These are phyloP conservation scores for Acidiella bohemica DNA, from an alignment of 495 filamentous ascomycete species.

Conservation along the genomic window DNA sequence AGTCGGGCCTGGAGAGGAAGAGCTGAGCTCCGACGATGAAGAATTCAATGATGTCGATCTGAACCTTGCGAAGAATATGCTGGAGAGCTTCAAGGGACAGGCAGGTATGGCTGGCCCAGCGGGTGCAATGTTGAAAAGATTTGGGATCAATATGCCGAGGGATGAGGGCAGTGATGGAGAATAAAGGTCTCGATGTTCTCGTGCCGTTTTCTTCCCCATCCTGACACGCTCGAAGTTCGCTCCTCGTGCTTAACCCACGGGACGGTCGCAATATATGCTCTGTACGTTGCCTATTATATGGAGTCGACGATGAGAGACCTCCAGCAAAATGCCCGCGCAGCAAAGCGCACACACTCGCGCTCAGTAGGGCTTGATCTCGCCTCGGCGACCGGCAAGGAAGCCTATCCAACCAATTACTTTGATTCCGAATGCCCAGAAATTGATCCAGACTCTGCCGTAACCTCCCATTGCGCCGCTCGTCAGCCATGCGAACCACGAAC, in stretches of 20 bases:
- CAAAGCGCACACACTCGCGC: too few species aligned
- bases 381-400: neutral
- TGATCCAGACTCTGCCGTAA: neutral
- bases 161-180: too few species aligned
- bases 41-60: constrained; percentile 62
- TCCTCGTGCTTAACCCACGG: too few species aligned
- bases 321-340: too few species aligned
- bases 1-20: constrained; percentile 19
- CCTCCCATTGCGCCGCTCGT: constrained; percentile 1
- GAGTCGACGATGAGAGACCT: too few species aligned
- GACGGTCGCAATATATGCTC: too few species aligned
- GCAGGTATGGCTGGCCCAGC: constrained; percentile 71
- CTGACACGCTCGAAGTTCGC: too few species aligned
- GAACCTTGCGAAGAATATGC: constrained; percentile 75
- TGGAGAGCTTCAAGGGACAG: constrained; percentile 87
- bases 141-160: constrained; percentile 68
- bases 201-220: too few species aligned
- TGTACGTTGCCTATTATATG: too few species aligned
- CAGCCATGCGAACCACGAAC: neutral
- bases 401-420: neutral
- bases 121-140: constrained; percentile 69
- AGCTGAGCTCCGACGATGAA: constrained; percentile 28
- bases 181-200: too few species aligned
- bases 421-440: neutral
- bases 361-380: too few species aligned